Evolutionary conservation across 768 basidiomycete genomes (phyloP).

Genomic region (Kwoniella mangroviensis): DNA sequence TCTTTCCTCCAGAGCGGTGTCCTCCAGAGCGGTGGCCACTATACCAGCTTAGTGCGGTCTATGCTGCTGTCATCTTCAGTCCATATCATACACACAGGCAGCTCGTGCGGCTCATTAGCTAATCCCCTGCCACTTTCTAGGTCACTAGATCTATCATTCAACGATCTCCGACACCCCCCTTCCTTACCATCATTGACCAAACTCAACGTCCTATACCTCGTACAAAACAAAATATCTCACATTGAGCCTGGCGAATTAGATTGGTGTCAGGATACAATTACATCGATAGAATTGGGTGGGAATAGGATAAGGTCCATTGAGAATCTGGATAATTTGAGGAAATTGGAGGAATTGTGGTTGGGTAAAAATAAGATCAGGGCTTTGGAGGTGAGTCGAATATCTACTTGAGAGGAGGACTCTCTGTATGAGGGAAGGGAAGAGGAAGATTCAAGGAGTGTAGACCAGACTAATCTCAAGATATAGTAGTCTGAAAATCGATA

Average conservation of each 20-base stretch:
- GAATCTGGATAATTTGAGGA: constrained; percentile 75
- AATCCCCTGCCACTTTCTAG: constrained; percentile 59
- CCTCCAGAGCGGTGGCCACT: too few relatives aligned
- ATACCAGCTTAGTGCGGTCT: too few relatives aligned
- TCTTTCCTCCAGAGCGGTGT: too few relatives aligned
- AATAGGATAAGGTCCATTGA: constrained; percentile 93
- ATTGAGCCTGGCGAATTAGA: constrained; percentile 68
- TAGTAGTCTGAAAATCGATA: neutral
- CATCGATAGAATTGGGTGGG: constrained; percentile 89
- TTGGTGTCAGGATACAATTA: constrained; percentile 64
- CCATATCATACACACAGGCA: neutral
- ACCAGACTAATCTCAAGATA: too few relatives aligned
- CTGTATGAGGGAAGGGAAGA: neutral
- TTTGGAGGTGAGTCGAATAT: constrained; percentile 68
- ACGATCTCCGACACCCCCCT: constrained; percentile 68
- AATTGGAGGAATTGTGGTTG: constrained; percentile 90
- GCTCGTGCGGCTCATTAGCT: neutral
- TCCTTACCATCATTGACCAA: constrained; percentile 62
- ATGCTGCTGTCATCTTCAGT: constrained; percentile 45
- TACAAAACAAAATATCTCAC: constrained; percentile 89
- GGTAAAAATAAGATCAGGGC: constrained; percentile 96
- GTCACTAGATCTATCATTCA: constrained; percentile 90
- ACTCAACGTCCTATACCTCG: constrained; percentile 83
- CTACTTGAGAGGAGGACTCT: neutral
- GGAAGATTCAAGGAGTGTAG: neutral